phyloP scores from a whole-genome alignment of 1,284 basidiomycete genomes.

The Trametes polyzona region DNA sequence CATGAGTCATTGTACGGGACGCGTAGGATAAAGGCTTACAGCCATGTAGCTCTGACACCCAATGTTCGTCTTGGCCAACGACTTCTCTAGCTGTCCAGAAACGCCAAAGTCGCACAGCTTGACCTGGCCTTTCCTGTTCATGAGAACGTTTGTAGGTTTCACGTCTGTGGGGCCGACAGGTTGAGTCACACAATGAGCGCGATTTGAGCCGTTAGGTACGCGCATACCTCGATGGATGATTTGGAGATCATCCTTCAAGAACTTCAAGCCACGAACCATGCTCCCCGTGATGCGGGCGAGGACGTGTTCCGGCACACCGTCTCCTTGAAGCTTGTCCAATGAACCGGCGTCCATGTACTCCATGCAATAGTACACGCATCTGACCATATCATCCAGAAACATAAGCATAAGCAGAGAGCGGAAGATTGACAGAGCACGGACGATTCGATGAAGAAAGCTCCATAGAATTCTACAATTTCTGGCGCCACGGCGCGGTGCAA shows the following conservation, averaged over 20 bases:
- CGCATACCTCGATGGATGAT: constrained; percentile 91
- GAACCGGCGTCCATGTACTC: constrained; percentile 98
- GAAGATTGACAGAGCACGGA: constrained; percentile 52
- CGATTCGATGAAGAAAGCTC: constrained; percentile 98
- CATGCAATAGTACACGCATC: constrained; percentile 93
- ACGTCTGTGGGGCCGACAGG: constrained; percentile 70
- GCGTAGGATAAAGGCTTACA: constrained; percentile 41
- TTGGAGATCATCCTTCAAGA: constrained; percentile 94
- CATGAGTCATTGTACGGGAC: not conserved
- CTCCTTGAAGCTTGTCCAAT: constrained; percentile 82
- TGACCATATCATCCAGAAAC: not conserved
- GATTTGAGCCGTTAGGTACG: not conserved
- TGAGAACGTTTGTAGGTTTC: constrained; percentile 96
- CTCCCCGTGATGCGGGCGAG: constrained; percentile 82
- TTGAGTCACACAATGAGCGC: not conserved
- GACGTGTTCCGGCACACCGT: constrained; percentile 82
- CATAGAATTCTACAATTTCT: constrained; percentile 98
- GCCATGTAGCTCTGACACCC: constrained; percentile 99
- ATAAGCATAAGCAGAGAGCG: not conserved
- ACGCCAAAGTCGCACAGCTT: constrained; percentile 99
- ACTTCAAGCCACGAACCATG: constrained; percentile 92
- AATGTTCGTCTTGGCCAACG: constrained; percentile 97
- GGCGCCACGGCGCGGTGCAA: constrained; percentile 91
- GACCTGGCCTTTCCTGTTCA: constrained; percentile 88
- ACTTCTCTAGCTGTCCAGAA: constrained; percentile 95